Conservation (phyloP, 1,139 yeast species). For the Pneumocystis canis region DNA sequence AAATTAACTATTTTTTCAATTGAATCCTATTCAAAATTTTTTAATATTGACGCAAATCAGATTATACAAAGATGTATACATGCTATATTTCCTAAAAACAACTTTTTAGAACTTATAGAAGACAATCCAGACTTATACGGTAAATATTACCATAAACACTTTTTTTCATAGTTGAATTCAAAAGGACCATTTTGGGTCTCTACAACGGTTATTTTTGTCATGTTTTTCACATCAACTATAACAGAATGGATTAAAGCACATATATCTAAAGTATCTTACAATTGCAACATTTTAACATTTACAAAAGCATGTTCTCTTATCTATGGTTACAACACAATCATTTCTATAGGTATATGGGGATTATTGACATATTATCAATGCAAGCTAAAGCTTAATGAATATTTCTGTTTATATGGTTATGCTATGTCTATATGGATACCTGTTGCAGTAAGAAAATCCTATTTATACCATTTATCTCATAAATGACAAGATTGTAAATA, state of each 20-base stretch:
- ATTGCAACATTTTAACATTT: slow-evolving; percentile 47
- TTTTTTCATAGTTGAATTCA: not conserved
- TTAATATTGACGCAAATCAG: slow-evolving; percentile 24
- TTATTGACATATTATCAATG: slow-evolving; percentile 31
- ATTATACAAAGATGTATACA: slow-evolving; percentile 29
- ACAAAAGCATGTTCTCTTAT: slow-evolving; percentile 51
- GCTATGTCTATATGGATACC: slow-evolving; percentile 70
- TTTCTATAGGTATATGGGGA: slow-evolving; percentile 43
- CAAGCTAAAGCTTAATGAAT: slow-evolving; percentile 27
- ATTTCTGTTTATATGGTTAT: slow-evolving; percentile 58
- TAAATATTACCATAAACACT: not conserved
- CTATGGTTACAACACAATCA: slow-evolving; percentile 55
- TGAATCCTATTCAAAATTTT: slow-evolving; percentile 16
- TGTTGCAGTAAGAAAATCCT: slow-evolving; percentile 30
- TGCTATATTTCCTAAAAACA: slow-evolving; percentile 28
- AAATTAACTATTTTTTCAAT: slow-evolving; percentile 15
- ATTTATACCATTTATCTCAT: not conserved
- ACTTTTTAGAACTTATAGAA: slow-evolving; percentile 28
- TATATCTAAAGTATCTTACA: slow-evolving; percentile 33
- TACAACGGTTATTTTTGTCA: slow-evolving; percentile 55
- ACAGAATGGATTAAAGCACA: slow-evolving; percentile 37
- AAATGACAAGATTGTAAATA: slow-evolving; percentile 24
- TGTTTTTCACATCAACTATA: slow-evolving; percentile 59
- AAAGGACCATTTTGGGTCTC: slow-evolving; percentile 77
- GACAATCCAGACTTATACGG: slow-evolving; percentile 39